Conservation (phyloP, 345 rosid genomes). For the Populus simonii region DNA sequence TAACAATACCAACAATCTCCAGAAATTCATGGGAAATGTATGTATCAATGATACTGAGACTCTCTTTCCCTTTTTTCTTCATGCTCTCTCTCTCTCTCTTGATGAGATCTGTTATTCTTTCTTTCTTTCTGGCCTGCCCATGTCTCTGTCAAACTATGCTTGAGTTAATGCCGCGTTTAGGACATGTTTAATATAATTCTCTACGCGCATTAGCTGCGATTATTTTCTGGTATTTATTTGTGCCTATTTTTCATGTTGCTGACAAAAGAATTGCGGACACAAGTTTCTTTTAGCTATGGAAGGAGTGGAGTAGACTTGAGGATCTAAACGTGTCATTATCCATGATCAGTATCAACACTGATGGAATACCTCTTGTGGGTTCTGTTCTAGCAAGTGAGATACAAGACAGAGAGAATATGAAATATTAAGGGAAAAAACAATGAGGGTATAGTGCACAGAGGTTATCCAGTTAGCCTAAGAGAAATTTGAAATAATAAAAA, state of each 20-base stretch:
- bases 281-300: no score
- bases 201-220: background rate
- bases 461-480: no score
- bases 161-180: background rate
- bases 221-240: background rate
- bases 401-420: background rate
- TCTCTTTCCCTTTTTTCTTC: background rate
- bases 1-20: slow-evolving; percentile 70
- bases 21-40: slow-evolving; percentile 86
- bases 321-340: background rate
- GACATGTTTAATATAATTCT: no score
- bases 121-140: background rate
- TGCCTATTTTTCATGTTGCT: background rate
- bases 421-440: no score
- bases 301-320: background rate
- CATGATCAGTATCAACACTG: background rate
- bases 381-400: background rate
- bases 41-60: background rate
- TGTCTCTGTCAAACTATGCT: background rate
- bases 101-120: background rate
- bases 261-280: background rate
- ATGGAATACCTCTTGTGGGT: background rate
- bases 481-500: no score
- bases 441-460: background rate
- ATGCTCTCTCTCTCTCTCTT: no score